Base-by-base conservation (phyloP, 257 asterid species). In the Osmanthus fragrans region DNA sequence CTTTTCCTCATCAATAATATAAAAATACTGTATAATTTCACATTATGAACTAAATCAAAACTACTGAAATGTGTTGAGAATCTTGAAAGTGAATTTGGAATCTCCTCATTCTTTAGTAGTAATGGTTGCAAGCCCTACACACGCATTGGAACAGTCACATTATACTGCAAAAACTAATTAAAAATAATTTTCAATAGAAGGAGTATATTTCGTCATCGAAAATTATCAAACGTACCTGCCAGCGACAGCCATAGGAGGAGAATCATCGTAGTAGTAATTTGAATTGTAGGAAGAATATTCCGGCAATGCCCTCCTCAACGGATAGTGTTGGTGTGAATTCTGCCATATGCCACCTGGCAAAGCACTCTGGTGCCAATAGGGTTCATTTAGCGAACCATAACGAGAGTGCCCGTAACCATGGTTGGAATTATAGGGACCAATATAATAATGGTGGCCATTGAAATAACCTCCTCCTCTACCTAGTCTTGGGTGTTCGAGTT, bases 401-500 rank as follows among this genome's bases (percentile, higher is more conserved):
- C 1, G 34, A 25, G 69, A 32, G 12, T 63, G 12, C 3, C 19
- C 32, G 19, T 63, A 63, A 63, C 36, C 18, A 47, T 36, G 19
- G 32, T 72, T n/a, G 76, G 34, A 40, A 0, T 39, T 72, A 27
- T 54, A 54, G 16, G 51, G 69, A 69, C 39, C 42, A 33, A 36
- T 25, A 42, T n/a, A 16, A 70, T 72, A 72, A 37, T 30, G 23
- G 2, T 11, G 16, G 49, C 11, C 4, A 1, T 33, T 34, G 32
- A 77, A 54, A 4, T 37, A 25, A 23, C 42, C 8, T n/a, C 51
- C 47, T 10, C n/a, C 12, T 23, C 36, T 34, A 45, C 21, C n/a
- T 9, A 73, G 66, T 32, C 65, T 78, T 30, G 91, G 89, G 29
- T 87, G 90, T 19, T 77, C 83, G 12, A 89, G 72, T 68, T 76